A percentile compares a stretch with the other conserved stretches of the same genome.
Conservation (phyloP, 768 basidiomycete species). For the Macrolepiota albuminosa region DNA sequence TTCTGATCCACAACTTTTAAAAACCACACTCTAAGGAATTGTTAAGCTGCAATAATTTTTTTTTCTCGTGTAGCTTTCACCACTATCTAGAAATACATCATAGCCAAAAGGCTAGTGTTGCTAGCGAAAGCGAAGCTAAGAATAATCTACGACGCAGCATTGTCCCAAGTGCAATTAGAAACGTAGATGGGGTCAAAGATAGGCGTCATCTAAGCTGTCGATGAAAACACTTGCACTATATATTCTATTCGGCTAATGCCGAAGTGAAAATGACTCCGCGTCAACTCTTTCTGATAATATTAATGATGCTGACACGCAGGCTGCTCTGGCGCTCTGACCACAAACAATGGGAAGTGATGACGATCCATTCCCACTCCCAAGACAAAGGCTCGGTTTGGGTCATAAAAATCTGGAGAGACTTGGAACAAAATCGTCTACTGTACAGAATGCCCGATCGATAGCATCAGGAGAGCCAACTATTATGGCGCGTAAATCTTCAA, state of each 20-base stretch:
- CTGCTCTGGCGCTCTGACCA: background rate
- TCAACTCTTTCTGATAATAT: background rate
- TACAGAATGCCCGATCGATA: conserved; percentile 8
- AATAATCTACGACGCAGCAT: conserved; percentile 41
- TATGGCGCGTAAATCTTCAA: conserved; percentile 11
- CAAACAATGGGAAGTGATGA: background rate
- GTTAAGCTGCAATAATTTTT: no score
- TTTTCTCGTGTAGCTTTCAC: conserved; percentile 49
- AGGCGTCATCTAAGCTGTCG: conserved; percentile 6
- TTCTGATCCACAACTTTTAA: no score
- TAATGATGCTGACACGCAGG: background rate
- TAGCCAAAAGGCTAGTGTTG: conserved; percentile 58
- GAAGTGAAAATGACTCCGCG: conserved; percentile 1
- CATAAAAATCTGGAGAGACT: background rate
- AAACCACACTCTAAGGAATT: no score
- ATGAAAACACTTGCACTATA: conserved; percentile 1
- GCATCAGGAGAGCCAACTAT: conserved; percentile 2
- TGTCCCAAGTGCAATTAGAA: conserved; percentile 26
- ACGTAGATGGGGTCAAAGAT: conserved; percentile 19
- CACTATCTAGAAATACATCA: conserved; percentile 78
- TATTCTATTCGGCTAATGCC: conserved; percentile 9
- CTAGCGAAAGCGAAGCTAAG: conserved; percentile 69
- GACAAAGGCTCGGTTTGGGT: background rate
- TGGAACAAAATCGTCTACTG: background rate
- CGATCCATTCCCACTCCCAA: background rate